Conservation (phyloP, 805 yeast species). For the Saccharomycopsis sp. region DNA sequence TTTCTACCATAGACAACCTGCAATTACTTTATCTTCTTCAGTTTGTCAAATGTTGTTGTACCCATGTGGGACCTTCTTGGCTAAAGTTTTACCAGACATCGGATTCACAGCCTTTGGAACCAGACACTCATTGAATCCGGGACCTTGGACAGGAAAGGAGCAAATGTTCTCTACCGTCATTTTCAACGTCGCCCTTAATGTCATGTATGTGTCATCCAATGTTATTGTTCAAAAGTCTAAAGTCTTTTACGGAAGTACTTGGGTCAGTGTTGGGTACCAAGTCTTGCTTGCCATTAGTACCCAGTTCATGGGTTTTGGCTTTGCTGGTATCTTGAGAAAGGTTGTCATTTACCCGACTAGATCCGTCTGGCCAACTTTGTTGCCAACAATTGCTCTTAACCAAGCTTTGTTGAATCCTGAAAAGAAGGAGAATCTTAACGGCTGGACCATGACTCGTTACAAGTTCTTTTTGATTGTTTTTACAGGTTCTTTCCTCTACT, state of each 20-base stretch:
- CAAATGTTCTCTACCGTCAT: conserved; percentile 55
- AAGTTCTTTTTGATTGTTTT: conserved; percentile 30
- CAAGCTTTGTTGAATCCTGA: conserved; percentile 38
- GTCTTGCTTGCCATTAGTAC: conserved; percentile 45
- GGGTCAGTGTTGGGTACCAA: conserved; percentile 44
- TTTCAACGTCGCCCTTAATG: conserved; percentile 31
- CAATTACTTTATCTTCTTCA: conserved; percentile 37
- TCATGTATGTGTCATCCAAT: conserved; percentile 33
- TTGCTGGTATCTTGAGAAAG: conserved; percentile 58
- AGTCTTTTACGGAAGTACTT: conserved; percentile 27
- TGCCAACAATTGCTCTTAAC: conserved; percentile 45
- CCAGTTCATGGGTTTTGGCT: conserved; percentile 59
- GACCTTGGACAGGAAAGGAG: conserved; percentile 59
- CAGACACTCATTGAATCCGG: conserved; percentile 45
- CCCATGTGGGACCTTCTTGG: conserved; percentile 39
- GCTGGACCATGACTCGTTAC: conserved; percentile 31
- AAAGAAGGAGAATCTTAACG: conserved; percentile 28
- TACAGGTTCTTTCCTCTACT: conserved; percentile 33
- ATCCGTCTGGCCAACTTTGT: conserved; percentile 47
- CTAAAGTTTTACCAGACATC: conserved; percentile 39
- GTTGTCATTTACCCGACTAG: conserved; percentile 46
- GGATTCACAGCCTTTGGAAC: conserved; percentile 34
- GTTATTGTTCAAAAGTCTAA: conserved; percentile 30
- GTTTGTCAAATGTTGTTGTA: conserved; percentile 41
- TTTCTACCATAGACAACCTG: conserved; percentile 49